These are phyloP conservation scores for Panicum hallii DNA, from an alignment of 202 grass and related monocot species.

Conservation along the genomic window DNA sequence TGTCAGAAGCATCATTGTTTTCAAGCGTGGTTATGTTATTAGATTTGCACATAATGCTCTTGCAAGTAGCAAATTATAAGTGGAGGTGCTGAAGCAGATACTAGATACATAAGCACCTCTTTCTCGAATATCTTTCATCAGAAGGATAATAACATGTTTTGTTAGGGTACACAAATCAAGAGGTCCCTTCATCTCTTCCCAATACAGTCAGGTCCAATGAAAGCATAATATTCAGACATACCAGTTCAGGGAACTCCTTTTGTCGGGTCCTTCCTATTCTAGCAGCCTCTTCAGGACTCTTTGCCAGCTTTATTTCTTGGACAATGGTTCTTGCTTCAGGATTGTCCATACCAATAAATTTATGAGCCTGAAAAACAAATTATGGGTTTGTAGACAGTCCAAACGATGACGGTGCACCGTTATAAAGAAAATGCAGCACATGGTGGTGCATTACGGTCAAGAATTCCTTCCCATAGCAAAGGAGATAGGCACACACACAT, in stretches of 20 bases:
- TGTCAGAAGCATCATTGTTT: not conserved
- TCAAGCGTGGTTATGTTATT: not conserved
- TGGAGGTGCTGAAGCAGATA: not conserved
- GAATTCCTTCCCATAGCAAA: not conserved
- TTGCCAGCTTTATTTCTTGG: conserved; percentile 84
- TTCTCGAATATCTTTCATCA: not conserved
- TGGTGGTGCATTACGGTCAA: not conserved
- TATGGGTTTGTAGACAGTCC: not conserved
- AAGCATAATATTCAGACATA: conserved; percentile 45
- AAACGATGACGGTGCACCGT: conserved; percentile 1
- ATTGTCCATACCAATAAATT: conserved; percentile 73
- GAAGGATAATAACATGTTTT: not conserved
- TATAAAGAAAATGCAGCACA: conserved; percentile 2
- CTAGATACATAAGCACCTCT: not conserved
- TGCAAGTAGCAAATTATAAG: not conserved
- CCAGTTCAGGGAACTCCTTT: conserved; percentile 77
- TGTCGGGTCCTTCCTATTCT: conserved; percentile 82
- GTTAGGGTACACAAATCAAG: not conserved
- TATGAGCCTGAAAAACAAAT: conserved; percentile 68
- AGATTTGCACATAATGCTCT: not conserved
- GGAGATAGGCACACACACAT: not conserved
- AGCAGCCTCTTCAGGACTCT: conserved; percentile 95
- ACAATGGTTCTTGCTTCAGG: conserved; percentile 61
- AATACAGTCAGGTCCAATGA: not conserved
- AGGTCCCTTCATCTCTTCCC: not conserved